Base-by-base conservation (phyloP, 129 eudicot genomes). In the Solidago caesia region DNA sequence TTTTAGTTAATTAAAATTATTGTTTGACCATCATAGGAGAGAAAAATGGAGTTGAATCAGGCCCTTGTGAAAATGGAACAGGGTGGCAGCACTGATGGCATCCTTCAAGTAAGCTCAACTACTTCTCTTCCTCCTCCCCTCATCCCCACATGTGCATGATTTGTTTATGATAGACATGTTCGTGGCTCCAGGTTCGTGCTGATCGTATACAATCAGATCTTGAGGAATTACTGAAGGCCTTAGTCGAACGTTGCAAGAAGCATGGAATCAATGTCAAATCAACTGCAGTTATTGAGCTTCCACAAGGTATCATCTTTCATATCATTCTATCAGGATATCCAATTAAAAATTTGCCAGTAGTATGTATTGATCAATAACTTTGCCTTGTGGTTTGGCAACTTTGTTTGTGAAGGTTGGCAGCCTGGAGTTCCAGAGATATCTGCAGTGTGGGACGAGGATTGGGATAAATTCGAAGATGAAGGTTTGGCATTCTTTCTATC, bases 381-480 rank as follows among this genome's bases (percentile, higher is more conserved):
- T 66, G 49, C 64, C 45, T 27, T 27, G 1, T 69, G 64, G 70
- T 70, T 84, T n/a, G n/a, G 33, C 57, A 27, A 62, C 43, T 74
- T 70, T 75, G 57, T 51, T 80, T 75, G 51, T 70, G 7, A 86
- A 93, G 97, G 98, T 45, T 94, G 98, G 98, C 92, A 85, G 69
- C 98, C 97, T 64, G 96, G 97, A 46, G 82, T 90, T 64, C 98
- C 96, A 29, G 96, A 88, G 83, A 79, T 84, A 76, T 87, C 96
- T 57, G 92, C 93, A 64, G 87, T 94, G 68, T 94, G 98, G 98
- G 98, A 90, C 84, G 98, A 93, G 82, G 98, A 93, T 61, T 93
- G 98, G 98, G 98, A 94, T 75, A 94, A 94, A 83, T 94, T 94
- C 64, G 93, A 94, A 56, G 98, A 94, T 55, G 97, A 94, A 90